Evolutionary conservation across 2,329 filamentous ascomycete genomes (phyloP).

Genomic region (Epichloe glyceriae): DNA sequence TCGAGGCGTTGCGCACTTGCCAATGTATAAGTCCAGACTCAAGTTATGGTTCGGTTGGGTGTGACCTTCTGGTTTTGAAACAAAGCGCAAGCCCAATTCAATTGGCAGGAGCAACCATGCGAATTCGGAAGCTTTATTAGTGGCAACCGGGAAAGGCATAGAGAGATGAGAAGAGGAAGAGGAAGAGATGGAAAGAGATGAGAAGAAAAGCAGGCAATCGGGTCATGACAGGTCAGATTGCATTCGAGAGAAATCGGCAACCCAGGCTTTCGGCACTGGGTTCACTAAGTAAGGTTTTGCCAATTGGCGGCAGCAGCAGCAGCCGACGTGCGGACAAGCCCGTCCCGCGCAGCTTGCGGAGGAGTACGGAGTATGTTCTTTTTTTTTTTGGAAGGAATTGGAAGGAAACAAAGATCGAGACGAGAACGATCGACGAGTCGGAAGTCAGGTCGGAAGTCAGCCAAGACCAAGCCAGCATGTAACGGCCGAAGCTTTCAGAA

Average conservation of each 20-base stretch:
- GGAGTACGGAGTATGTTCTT: no score
- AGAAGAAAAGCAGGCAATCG: not conserved
- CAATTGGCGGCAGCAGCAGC: not conserved
- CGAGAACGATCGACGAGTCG: not conserved
- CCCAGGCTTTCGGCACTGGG: not conserved
- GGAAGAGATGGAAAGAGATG: not conserved
- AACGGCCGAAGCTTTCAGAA: not conserved
- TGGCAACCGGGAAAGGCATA: not conserved
- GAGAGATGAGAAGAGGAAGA: not conserved
- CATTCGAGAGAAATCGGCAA: not conserved
- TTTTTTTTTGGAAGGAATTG: no score
- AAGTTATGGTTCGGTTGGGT: not conserved
- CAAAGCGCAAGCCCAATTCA: not conserved
- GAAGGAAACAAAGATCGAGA: no score
- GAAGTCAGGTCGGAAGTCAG: not conserved
- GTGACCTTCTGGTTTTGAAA: not conserved
- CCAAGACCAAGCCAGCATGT: not conserved
- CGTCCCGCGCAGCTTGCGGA: not conserved
- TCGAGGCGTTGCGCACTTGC: not conserved
- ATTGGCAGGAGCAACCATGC: not conserved
- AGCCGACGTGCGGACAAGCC: not conserved
- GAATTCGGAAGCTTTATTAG: not conserved
- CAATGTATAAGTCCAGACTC: not conserved
- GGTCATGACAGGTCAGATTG: slow-evolving; percentile 1
- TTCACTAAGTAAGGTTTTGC: not conserved